Evolutionary conservation across 1,284 basidiomycete species (phyloP), one percentile per base, ranked within the genome.

Genomic region (Exobasidium rhododendri): DNA sequence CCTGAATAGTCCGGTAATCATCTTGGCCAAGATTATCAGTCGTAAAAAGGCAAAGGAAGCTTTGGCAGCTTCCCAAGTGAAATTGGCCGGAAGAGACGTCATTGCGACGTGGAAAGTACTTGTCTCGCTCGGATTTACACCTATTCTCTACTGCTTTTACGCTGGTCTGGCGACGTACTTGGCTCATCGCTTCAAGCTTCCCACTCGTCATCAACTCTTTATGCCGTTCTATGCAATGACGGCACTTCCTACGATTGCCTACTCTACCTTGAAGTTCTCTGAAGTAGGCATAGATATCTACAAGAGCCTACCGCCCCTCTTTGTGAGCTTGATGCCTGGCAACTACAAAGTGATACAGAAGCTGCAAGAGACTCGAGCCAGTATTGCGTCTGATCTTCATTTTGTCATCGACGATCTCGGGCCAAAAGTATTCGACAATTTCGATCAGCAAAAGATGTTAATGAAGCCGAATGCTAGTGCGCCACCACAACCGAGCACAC

Each of bases 201-300:
- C 64, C 1, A 56, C 63, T 3, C 82, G 83, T 63, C 90, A 88
- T 83, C 85, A 85, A 65, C 81, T 92, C 47, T 87, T 85, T 81
- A 90, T 91, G 6, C 94, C 96, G 0, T 83, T 94, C 68, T 81
- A 91, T 43, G 86, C 92, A 60, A 84, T 92, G 64, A 82, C 85
- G 20, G 84, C 87, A 1, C 82, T 98, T 44, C 96, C 96, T 5
- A 86, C 89, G 75, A 89, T 97, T 82, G 94, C 91, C 56, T 93
- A 91, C 78, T 92, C 92, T 6, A 91, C 94, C 10, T 85, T 99
- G 66, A 97, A 97, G 81, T 98, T 98, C 78, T 94, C 94, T 51
- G 96, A 99, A 81, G 96, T 94, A 20, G 96, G 96, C 40, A 89
- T 97, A 86, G 96, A 99, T 78, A 93, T 99, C 35, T 85, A 96